Base-by-base conservation (phyloP, 2,329 filamentous ascomycete species). In the Achaetomium macrosporum region DNA sequence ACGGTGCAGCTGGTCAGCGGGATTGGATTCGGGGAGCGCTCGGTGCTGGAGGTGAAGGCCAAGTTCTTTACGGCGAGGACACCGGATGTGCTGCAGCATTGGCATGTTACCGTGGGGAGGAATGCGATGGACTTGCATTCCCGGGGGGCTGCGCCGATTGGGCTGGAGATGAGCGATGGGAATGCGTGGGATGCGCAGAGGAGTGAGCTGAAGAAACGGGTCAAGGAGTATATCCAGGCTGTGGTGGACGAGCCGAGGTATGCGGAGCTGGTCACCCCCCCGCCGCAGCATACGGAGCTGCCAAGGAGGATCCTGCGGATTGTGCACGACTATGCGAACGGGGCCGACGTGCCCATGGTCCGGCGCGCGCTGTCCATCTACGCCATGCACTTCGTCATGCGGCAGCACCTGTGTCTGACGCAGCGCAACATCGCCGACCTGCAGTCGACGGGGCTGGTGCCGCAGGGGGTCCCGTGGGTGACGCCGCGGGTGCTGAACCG, bases 371-470 rank as follows among this genome's bases (percentile, higher is more conserved):
- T 82, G 17, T 71, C 72, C 36, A 76, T 82, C 46, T 79, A 81
- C 64, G 74, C 74, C 41, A 78, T 78, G 71, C 76, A 82, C 61
- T 82, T 79, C 63, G 69, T 81, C 56, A 74, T 82, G 67, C 75
- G 76, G 6, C 73, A 75, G 5, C 79, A 82, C 59, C 69, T 82
- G 19, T 76, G 72, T 63, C 67, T 82, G 33, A 79, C 77, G 9
- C 63, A 63, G 7, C 63, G 67, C 40, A 75, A 73, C 29, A 65
- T 80, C 36, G 59, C 65, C 54, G 64, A 66, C 5, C 68, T 81
- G 19, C 65, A 67, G 36, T 58, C 68, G 15, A 73, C 70, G 2
- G 71, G 71, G 5, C 65, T 76, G 47, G 68, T 77, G 29, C 71
- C 73, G 10, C 71, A 73, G 51, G 70, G 74, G 57, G 66, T 66